Conservation (phyloP, 305 asterid species). For the Salvia sclarea region DNA sequence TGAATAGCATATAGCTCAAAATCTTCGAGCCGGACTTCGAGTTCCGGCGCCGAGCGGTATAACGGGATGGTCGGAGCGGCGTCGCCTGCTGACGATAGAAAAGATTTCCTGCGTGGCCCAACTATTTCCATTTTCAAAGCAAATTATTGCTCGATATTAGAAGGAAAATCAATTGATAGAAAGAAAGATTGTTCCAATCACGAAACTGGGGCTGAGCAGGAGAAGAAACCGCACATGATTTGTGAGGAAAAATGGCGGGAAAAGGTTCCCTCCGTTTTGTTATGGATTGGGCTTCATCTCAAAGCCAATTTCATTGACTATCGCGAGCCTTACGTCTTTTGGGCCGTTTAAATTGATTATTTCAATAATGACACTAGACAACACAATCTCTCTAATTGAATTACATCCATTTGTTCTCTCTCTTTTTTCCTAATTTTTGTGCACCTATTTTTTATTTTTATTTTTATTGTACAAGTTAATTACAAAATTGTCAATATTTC, state of each 20-base stretch:
- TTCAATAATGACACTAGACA: too few species aligned
- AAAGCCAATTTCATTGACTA: constrained; percentile 2
- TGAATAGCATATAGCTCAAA: constrained; percentile 86
- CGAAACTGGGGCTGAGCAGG: neutral
- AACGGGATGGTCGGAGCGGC: constrained; percentile 53
- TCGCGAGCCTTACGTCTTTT: neutral
- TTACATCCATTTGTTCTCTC: too few species aligned
- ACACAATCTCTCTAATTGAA: too few species aligned
- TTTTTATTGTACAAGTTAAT: too few species aligned
- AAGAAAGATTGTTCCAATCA: neutral
- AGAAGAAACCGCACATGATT: neutral
- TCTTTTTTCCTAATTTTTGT: too few species aligned
- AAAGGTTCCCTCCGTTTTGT: constrained; percentile 39
- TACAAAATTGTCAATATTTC: too few species aligned
- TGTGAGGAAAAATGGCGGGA: constrained; percentile 58
- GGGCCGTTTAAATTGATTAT: neutral
- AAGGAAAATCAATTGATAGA: neutral
- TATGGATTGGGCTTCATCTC: constrained; percentile 21
- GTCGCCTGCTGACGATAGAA: constrained; percentile 29
- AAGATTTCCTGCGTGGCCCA: constrained; percentile 51
- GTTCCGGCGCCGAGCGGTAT: constrained; percentile 87
- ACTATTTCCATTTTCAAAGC: constrained; percentile 53
- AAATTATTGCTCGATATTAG: neutral
- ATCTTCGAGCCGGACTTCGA: constrained; percentile 89
- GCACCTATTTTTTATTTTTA: too few species aligned